Evolutionary conservation across 2,329 filamentous ascomycete species (phyloP), one percentile per base, ranked within the genome.

Genomic region (Verticillium nubilum): DNA sequence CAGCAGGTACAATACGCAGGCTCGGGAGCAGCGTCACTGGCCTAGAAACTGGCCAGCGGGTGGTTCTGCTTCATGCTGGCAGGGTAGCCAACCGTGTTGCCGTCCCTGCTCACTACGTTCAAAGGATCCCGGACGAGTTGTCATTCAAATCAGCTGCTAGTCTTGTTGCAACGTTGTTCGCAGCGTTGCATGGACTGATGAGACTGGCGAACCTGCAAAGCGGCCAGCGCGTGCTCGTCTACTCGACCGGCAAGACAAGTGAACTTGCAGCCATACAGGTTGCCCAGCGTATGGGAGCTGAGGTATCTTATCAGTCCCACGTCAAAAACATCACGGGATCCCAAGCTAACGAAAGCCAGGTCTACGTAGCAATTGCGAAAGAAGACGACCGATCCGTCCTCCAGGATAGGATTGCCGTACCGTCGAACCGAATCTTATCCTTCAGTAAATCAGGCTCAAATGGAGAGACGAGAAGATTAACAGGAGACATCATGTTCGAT

Each of bases 181-280:
- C 53, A 4, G 19, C 57, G 0, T 29, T 59, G 7, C 63, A 69
- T 37, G 62, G 62, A 4, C 61, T 75, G 1, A 54, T 66, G 17
- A 29, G 68, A 12, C n/a, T 68, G n/a, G 72, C 64, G 6, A 59
- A 66, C 4, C 59, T 74, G 7, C 56, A 60, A 13, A 60, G 59
- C 2, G 67, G 67, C 6, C 58, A 68, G 26, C 58, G 29, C 4
- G 54, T 69, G 28, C 58, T 69, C n/a, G 62, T 69, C 7, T 65
- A 68, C 35, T 59, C 64, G 1, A 67, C 61, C n/a, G 59, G 64
- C 5, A 65, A 63, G 35, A 63, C 56, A 15, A 60, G 65, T 12
- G 67, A 67, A 4, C 59, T 64, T 31, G 64, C 62, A 1, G 59
- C 62, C 15, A 65, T 67, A 47, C 42, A 13, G 4, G 9, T 50